Conservation (phyloP, 2,329 filamentous ascomycete species). For the Trichophyton mentagrophytes region DNA sequence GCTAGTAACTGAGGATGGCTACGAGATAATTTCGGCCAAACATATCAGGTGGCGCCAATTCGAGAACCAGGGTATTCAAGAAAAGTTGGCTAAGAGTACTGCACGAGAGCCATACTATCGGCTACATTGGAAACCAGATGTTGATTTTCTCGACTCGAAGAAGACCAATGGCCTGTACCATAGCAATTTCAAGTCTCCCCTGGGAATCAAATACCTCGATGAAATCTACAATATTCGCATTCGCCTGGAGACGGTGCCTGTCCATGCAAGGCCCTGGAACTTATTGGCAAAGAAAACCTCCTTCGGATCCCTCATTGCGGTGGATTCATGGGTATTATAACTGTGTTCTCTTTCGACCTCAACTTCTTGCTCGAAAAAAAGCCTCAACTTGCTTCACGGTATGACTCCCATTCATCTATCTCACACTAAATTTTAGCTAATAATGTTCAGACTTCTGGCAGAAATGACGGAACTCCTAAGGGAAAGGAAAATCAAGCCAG, state of each 20-base stretch:
- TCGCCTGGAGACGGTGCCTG: neutral
- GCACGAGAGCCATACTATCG: constrained; percentile 1
- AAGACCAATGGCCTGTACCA: neutral
- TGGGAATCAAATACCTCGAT: neutral
- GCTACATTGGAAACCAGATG: constrained; percentile 6
- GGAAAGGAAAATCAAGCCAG: neutral
- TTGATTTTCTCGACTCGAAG: neutral
- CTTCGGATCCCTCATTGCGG: neutral
- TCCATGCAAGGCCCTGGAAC: neutral
- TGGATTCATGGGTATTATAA: neutral
- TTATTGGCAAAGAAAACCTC: neutral
- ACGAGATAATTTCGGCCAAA: neutral
- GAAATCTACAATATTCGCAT: neutral
- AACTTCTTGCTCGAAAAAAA: neutral
- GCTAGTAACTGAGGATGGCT: neutral
- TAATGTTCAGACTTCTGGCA: neutral
- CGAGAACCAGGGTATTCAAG: neutral
- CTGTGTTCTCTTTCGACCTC: neutral
- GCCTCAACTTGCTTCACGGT: neutral
- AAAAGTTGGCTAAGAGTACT: neutral
- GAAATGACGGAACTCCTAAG: neutral
- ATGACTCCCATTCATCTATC: neutral
- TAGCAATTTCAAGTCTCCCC: neutral
- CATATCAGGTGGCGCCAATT: neutral
- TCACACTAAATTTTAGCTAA: neutral